Base-by-base conservation (phyloP, 2,329 filamentous ascomycete species). In the Aspergillus fumigatus region DNA sequence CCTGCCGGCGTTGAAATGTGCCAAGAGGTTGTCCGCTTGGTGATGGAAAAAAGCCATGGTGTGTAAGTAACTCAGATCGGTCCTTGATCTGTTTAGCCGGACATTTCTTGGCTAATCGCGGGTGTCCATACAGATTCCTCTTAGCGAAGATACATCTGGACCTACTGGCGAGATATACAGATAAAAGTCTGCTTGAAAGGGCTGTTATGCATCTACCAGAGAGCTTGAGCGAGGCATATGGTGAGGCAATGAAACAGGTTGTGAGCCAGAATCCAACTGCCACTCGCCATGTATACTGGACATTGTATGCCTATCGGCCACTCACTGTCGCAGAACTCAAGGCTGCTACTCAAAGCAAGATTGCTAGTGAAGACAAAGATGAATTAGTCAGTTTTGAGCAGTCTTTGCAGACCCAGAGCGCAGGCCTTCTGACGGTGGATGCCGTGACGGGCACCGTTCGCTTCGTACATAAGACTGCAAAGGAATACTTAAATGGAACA, bases 401-500 rank as follows among this genome's bases (percentile, higher is more conserved):
- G 0, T 45, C 32, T 6, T 29, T 69, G 8, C 59, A 64, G 3
- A 50, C 29, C 4, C 49, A 66, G 9, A 62, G 50, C 19, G 61
- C 61, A 1, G 70, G 70, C 0, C 53, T 72, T 1, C 27, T 72
- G n/a, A 62, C 60, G 0, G 59, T 72, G 8, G 66, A 72, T 50
- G 55, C 67, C 2, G 48, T 63, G 5, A 60, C 57, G 8, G 65
- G 66, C 0, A 67, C 59, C 0, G 68, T 72, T 9, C 59, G 45
- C 3, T 60, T 72, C 9, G 65, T 71, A 21, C 70, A 72, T 45
- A 64, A 59, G 41, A 72, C 70, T 0, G 69, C 67, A 1, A 67
- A 65, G 40, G 70, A 71, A 17, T 70, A 70, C 11, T 59, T 72
- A 0, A 56, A 48, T 9, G 66, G 68, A 0, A 51, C 68, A 7